These are phyloP conservation scores for Cercospora zeae-maydis DNA, from an alignment of 2,329 filamentous ascomycete genomes.

Conservation along the genomic window DNA sequence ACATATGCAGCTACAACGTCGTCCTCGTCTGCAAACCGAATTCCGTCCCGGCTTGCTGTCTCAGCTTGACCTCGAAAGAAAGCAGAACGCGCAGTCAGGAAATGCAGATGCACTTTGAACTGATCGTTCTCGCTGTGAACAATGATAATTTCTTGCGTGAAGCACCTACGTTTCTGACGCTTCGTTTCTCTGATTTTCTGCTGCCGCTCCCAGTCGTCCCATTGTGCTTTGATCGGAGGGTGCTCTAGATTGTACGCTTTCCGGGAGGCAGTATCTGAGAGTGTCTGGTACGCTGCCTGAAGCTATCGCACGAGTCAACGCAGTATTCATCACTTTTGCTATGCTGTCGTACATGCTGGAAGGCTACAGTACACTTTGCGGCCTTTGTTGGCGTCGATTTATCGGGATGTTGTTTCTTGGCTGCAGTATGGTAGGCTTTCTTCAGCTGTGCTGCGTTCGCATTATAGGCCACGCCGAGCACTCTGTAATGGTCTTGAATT, in stretches of 20 bases:
- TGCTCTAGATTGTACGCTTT: not conserved
- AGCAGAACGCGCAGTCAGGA: not conserved
- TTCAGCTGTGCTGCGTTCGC: constrained; percentile 1
- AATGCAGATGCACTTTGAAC: constrained; percentile 6
- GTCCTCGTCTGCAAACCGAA: constrained; percentile 1
- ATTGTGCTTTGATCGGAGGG: constrained; percentile 7
- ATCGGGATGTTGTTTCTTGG: constrained; percentile 9
- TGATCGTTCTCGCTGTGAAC: constrained; percentile 1
- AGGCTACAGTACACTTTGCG: not conserved
- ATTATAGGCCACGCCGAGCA: not conserved
- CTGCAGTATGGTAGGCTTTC: constrained; percentile 5
- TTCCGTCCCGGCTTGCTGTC: not conserved
- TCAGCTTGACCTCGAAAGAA: not conserved
- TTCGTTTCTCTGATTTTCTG: not conserved
- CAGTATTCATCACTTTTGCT: not conserved
- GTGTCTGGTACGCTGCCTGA: not conserved
- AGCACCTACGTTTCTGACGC: not conserved
- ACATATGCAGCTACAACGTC: constrained; percentile 12
- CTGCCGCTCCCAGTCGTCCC: constrained; percentile 11
- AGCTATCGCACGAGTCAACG: not conserved
- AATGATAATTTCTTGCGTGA: not conserved
- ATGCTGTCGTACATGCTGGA: constrained; percentile 1
- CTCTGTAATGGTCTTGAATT: constrained; percentile 11
- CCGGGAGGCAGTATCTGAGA: not conserved
- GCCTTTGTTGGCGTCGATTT: not conserved